These are phyloP conservation scores for Zymoseptoria brevis DNA, from an alignment of 2,329 filamentous ascomycete species.

Conservation along the genomic window DNA sequence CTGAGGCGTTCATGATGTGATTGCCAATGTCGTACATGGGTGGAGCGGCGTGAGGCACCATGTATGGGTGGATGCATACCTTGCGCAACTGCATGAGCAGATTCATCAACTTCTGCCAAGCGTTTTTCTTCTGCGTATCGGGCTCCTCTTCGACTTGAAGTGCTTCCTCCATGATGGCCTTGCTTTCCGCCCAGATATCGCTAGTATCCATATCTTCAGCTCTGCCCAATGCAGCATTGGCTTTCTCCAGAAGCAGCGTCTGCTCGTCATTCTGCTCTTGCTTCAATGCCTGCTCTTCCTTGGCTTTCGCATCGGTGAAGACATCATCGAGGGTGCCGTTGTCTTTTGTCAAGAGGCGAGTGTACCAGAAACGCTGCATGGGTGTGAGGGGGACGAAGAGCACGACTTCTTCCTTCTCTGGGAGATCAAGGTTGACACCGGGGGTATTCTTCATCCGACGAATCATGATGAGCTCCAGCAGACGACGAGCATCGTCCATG, in stretches of 20 bases:
- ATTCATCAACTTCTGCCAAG: slow-evolving; percentile 43
- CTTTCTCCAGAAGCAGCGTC: slow-evolving; percentile 23
- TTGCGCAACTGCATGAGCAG: slow-evolving; percentile 50
- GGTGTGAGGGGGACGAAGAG: slow-evolving; percentile 52
- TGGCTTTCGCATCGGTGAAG: slow-evolving; percentile 41
- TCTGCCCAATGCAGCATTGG: slow-evolving; percentile 23
- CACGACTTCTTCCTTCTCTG: slow-evolving; percentile 49
- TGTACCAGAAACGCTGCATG: slow-evolving; percentile 53
- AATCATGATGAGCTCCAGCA: slow-evolving; percentile 53
- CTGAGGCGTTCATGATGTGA: slow-evolving; percentile 44
- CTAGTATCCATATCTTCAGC: slow-evolving; percentile 13
- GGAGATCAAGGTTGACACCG: slow-evolving; percentile 47
- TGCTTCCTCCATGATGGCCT: slow-evolving; percentile 36
- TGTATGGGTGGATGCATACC: slow-evolving; percentile 49
- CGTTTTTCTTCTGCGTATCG: slow-evolving; percentile 8
- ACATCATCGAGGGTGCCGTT: slow-evolving; percentile 45
- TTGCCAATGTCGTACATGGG: slow-evolving; percentile 40
- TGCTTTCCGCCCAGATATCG: slow-evolving; percentile 41
- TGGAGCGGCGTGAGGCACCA: slow-evolving; percentile 40
- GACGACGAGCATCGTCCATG: slow-evolving; percentile 44
- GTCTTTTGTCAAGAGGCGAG: slow-evolving; percentile 48
- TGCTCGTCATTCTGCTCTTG: slow-evolving; percentile 32
- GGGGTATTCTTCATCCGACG: slow-evolving; percentile 50
- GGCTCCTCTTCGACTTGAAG: slow-evolving; percentile 26
- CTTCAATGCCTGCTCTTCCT: slow-evolving; percentile 35